Conservation (phyloP, 2,329 filamentous ascomycete genomes). For the Leptographium wingfieldii region DNA sequence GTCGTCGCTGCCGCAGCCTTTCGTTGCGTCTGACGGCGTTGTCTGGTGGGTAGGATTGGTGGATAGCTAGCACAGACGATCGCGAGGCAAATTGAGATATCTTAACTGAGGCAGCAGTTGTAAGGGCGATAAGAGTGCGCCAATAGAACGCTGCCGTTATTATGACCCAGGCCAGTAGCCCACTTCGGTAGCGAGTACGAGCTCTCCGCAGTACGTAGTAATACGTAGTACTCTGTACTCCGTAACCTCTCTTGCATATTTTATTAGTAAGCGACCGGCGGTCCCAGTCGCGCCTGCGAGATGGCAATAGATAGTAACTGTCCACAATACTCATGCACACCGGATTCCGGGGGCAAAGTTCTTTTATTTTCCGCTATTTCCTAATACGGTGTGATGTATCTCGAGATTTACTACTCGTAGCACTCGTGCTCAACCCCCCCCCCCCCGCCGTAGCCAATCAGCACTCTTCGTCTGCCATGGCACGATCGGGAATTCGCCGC, state of each 20-base stretch:
- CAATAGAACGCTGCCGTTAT: neutral
- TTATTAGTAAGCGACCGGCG: no score
- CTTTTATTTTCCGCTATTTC: no score
- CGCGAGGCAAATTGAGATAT: neutral
- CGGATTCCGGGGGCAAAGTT: no score
- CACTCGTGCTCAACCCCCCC: no score
- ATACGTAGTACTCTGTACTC: no score
- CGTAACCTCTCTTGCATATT: no score
- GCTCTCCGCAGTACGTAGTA: no score
- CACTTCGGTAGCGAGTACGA: neutral
- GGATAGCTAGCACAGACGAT: neutral
- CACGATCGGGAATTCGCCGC: neutral
- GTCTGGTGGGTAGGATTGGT: neutral
- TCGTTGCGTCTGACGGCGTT: neutral
- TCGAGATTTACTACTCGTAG: no score
- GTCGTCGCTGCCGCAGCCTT: neutral
- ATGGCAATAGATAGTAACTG: no score
- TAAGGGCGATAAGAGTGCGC: neutral
- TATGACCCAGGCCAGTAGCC: neutral
- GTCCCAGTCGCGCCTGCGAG: no score
- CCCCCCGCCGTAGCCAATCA: neutral
- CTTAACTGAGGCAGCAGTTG: neutral
- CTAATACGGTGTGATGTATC: no score
- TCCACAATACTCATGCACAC: no score
- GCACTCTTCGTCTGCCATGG: neutral